Base-by-base conservation (phyloP, 83 land plant genomes). In the Isoetes engelmannii region DNA sequence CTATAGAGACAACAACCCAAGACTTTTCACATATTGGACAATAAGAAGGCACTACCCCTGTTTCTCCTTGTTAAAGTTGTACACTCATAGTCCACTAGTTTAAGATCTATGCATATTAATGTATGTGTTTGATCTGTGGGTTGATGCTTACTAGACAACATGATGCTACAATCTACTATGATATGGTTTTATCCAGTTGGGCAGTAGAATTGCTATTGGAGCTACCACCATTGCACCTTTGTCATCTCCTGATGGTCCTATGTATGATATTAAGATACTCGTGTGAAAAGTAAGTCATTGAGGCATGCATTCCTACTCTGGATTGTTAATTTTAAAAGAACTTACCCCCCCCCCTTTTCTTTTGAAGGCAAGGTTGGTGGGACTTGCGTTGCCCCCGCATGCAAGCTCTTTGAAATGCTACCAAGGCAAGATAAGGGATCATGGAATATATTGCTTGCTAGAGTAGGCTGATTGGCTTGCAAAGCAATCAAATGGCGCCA, bases 131-230 rank as follows among this genome's bases (percentile, higher is more conserved):
- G 20, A 48, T 7, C 5, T 48, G 37, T 70, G 65, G 80, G 57
- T 37, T 47, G 80, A 72, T 72, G 68, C 65, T 47, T 66, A 76
- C 48, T 45, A 57, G 58, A 47, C 59, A 7, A 76, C 79, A 20
- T 75, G 79, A 37, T 76, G 79, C 69, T 76, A 76, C 79, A 76
- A 76, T 56, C 75, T 76, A 19, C 17, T 76, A 5, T 76, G 79
- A 47, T 76, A 75, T 9, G 79, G 79, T 8, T 76, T 76, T 46
- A 50, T 71, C 12, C 79, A 76, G 58, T 61, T 54, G 28, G 59
- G 61, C 18, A 74, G 43, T 13, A 56, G 15, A 18, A 45, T 76
- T 12, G 79, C 75, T 28, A 63, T 76, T 18, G 79, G 79, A 15
- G 79, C 69, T n/a, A n/a, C n/a, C 7, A 55, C 79, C 46, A 71